These are phyloP conservation scores for Meripilus lineatus DNA, from an alignment of 1,284 basidiomycete species.

Conservation along the genomic window DNA sequence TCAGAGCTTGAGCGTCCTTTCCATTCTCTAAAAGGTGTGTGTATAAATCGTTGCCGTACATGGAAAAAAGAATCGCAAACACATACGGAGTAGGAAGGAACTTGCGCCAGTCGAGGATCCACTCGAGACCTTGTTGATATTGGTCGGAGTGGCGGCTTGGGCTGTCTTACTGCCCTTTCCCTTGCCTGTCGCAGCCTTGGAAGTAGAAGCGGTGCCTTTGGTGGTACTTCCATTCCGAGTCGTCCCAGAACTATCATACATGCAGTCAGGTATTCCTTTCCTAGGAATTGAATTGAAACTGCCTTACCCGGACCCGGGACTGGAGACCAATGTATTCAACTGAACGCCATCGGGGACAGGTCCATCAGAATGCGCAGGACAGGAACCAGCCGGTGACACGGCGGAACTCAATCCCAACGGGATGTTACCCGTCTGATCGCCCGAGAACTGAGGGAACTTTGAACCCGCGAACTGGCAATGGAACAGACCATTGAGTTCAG, in stretches of 20 bases:
- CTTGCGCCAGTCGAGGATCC: too few relatives aligned
- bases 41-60: not conserved
- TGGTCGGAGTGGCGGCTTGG: slow-evolving; percentile 16
- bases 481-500: slow-evolving; percentile 37
- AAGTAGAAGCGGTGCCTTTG: slow-evolving; percentile 13
- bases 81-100: not conserved
- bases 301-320: slow-evolving; percentile 38
- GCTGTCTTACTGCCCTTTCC: slow-evolving; percentile 33
- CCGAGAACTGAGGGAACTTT: slow-evolving; percentile 29
- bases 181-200: slow-evolving; percentile 15
- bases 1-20: slow-evolving; percentile 44
- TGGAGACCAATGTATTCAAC: slow-evolving; percentile 32
- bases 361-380: slow-evolving; percentile 33
- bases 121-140: not conserved
- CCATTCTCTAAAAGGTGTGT: slow-evolving; percentile 36
- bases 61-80: not conserved
- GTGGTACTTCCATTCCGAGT: not conserved
- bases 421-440: slow-evolving; percentile 31
- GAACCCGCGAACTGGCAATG: slow-evolving; percentile 38
- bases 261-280: not conserved
- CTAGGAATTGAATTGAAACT: not conserved
- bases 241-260: not conserved
- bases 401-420: slow-evolving; percentile 30
- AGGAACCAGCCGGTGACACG: slow-evolving; percentile 34
- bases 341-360: slow-evolving; percentile 47